Evolutionary conservation across 2,329 filamentous ascomycete genomes (phyloP).

Genomic region (Beauveria medogensis): DNA sequence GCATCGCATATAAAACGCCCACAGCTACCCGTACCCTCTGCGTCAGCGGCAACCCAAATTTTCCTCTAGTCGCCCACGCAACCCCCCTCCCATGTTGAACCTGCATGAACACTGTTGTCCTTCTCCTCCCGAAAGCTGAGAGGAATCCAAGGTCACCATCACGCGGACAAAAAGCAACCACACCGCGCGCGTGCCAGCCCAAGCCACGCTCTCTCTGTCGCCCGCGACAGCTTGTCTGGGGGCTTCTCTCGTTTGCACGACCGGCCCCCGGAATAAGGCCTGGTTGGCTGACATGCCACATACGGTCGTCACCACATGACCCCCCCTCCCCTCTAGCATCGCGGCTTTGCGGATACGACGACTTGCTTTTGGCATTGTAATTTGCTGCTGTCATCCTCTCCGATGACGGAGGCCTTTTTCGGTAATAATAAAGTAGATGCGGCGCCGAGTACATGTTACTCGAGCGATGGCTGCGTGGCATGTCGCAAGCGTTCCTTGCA

Average conservation of each 20-base stretch:
- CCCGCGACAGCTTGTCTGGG: too few species aligned
- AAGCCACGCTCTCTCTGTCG: neutral
- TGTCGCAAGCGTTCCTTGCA: too few species aligned
- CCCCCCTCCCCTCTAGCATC: neutral
- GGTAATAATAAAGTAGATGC: too few species aligned
- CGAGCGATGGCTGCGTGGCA: too few species aligned
- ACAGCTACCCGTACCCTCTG: conserved; percentile 7
- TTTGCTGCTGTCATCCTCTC: neutral
- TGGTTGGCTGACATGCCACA: conserved; percentile 6
- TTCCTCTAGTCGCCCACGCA: neutral
- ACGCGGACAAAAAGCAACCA: neutral
- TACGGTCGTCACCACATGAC: conserved; percentile 6
- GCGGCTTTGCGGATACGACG: too few species aligned
- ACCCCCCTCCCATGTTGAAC: neutral
- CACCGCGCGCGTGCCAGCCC: neutral
- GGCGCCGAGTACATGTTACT: too few species aligned
- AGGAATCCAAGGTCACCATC: neutral
- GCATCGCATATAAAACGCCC: neutral
- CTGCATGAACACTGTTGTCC: neutral
- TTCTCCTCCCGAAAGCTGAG: neutral
- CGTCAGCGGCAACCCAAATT: neutral
- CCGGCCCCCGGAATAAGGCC: neutral
- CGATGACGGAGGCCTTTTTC: neutral
- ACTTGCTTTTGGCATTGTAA: too few species aligned
- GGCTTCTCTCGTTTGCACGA: neutral